A percentile compares a stretch with the other conserved stretches of the same genome.
Evolutionary conservation across 148 eudicot species (phyloP).

Genomic region (Vaccinium corymbosum): DNA sequence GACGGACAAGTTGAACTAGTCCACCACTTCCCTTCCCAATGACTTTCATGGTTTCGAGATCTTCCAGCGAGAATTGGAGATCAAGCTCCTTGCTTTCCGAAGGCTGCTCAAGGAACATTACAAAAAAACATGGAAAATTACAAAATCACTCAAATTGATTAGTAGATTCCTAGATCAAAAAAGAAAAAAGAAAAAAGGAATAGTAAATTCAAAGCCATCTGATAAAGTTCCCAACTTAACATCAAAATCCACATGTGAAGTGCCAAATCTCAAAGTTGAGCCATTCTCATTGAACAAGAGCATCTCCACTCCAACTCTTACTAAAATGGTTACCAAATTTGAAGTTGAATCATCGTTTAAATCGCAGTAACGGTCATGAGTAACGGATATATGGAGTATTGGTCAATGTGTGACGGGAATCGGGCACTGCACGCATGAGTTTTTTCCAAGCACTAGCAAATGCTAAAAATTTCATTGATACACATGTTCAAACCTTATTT

Average conservation of each 20-base stretch:
- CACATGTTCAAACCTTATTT: no score
- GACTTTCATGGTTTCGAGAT: conserved; percentile 93
- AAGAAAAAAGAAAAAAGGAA: neutral
- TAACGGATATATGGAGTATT: no score
- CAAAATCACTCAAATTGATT: neutral
- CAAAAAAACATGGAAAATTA: neutral
- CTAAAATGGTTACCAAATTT: neutral
- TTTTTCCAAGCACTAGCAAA: no score
- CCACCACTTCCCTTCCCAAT: conserved; percentile 99
- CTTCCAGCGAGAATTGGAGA: conserved; percentile 83
- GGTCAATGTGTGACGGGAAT: no score
- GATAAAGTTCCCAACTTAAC: neutral
- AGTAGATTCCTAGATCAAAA: neutral
- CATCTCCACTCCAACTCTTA: neutral
- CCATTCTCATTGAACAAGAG: neutral
- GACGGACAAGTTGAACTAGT: conserved; percentile 97
- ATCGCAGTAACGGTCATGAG: no score
- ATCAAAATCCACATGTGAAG: neutral
- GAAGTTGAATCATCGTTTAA: neutral
- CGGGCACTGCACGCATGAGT: no score
- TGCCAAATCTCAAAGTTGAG: neutral
- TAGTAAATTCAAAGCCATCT: neutral
- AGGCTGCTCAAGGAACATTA: conserved; percentile 40
- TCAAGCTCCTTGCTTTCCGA: conserved; percentile 74
- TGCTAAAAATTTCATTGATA: no score